Base-by-base conservation (phyloP, 2,329 filamentous ascomycete species). In the Ceratocystis colombiana region DNA sequence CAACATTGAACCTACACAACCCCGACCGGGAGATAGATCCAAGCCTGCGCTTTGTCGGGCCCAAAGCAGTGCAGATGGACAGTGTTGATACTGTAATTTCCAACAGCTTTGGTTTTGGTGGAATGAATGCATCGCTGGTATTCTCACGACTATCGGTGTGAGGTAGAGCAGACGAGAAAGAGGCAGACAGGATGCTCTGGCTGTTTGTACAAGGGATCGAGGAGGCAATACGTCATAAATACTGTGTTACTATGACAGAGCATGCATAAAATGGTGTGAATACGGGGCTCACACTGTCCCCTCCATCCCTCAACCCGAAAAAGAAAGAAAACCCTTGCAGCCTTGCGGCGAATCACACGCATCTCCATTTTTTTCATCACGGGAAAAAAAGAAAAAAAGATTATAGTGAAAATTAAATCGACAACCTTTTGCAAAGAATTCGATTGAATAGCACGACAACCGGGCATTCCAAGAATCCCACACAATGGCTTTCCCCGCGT, bases 81-180 rank as follows among this genome's bases (percentile, higher is more conserved):
- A 62, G 37, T 28, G 84, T 97, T 10, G 78, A 84, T 67, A 87
- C 93, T 25, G 89, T 89, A 4, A 72, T 99, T 67, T 94, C 90
- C 2, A 99, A 99, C 73, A 97, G 93, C 74, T 99, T 99, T 77
- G 94, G 94, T 0, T 99, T 99, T 77, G 94, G 94, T 10, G 94
- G 94, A 17, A 97, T 93, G 1, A 99, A 99, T 77, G 92, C 93
- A 53, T 91, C 86, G 65, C 78, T 99, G 46, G 91, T 91, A 64
- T 93, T 97, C 71, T 81, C 81, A 6, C 63, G 67, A 53, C 12
- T 66, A 55, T 65, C 48, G 48, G 8, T 22, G 22, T 22, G 22
- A 28, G 20, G 33, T 15, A 28, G 22, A 15, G 15, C 22, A 28
- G 48, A 15, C 48, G 48, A 28, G 20, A 15, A 15, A 20, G 15